Percentiles rank a stretch among this genome's conserved stretches.
These are phyloP conservation scores for Eremothecium cymbalariae DNA, from an alignment of 1,139 yeast species.

Conservation along the genomic window DNA sequence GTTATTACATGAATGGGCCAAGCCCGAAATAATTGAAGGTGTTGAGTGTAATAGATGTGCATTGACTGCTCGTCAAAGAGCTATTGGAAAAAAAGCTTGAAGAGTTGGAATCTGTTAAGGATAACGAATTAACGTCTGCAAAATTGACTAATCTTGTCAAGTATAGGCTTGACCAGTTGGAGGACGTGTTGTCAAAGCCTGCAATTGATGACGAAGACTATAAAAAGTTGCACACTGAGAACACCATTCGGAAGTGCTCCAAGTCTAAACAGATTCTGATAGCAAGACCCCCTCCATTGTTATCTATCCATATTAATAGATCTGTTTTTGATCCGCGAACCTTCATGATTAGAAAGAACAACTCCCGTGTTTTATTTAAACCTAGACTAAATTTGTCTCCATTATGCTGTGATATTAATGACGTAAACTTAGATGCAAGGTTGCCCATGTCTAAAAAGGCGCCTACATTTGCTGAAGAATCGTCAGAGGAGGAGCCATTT, in stretches of 20 bases:
- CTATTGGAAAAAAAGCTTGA: conserved; percentile 42
- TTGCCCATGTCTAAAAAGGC: conserved; percentile 56
- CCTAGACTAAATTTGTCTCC: conserved; percentile 54
- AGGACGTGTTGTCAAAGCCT: conserved; percentile 49
- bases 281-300: conserved; percentile 75
- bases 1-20: conserved; percentile 62
- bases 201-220: conserved; percentile 76
- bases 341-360: conserved; percentile 73
- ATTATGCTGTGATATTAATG: conserved; percentile 62
- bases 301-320: conserved; percentile 81
- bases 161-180: conserved; percentile 48
- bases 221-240: conserved; percentile 62
- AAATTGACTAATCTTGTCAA: conserved; percentile 42
- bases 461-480: conserved; percentile 13
- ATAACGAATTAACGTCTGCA: conserved; percentile 23
- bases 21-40: conserved; percentile 80
- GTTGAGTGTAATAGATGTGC: conserved; percentile 93
- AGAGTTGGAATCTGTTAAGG: conserved; percentile 28
- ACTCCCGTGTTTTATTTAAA: conserved; percentile 75
- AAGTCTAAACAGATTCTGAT: conserved; percentile 77
- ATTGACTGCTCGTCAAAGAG: conserved; percentile 48
- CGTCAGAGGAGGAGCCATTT: conserved; percentile 29
- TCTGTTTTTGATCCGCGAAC: conserved; percentile 87
- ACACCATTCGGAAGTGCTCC: conserved; percentile 64
- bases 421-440: conserved; percentile 74